Base-by-base conservation (phyloP, 2,329 filamentous ascomycete species). In the Sarocladium oryzae region DNA sequence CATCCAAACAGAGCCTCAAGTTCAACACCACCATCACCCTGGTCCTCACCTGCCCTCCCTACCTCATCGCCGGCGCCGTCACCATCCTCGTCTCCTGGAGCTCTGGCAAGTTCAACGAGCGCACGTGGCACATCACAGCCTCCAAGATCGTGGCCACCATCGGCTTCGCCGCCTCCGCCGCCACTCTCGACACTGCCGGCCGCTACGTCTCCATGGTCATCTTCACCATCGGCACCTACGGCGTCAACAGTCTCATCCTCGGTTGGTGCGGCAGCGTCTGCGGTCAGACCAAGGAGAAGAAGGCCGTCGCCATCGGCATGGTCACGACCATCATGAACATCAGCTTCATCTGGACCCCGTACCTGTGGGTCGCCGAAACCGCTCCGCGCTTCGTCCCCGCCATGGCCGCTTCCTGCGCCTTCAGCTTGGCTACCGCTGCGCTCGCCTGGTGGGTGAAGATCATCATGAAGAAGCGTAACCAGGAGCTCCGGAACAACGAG, bases 21-120 rank as follows among this genome's bases (percentile, higher is more conserved):
- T 76, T 75, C 61, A 64, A 60, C 49, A 64, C 58, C 0, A 75
- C 70, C 2, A 64, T 75, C 30, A 76, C 74, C 0, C 65, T 78
- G 3, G 68, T 74, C 2, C 66, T 78, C 3, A 76, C 73, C 23
- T 65, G 63, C 36, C 60, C 59, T 10, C 58, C 61, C 2, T 64
- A 63, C 52, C 56, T 64, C 18, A 59, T 64, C 24, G 60, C 62
- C 24, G 62, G 61, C 8, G 54, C 52, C 37, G 54, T 61, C 24
- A 60, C 60, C 20, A 58, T 64, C 36, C 49, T 56, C 9, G 52
- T 56, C 1, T 60, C 58, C 0, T 61, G 55, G 55, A 56, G 53
- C 0, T 73, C 71, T 1, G 72, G 71, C 5, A 63, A 62, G 11
- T 65, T 70, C 58, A 68, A 72, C 53, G 69, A 72, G 55, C 61